A percentile compares a stretch with the other conserved stretches of the same genome.
These are phyloP conservation scores for Saccharomycopsis capsularis DNA, from an alignment of 805 yeast species.

Conservation along the genomic window DNA sequence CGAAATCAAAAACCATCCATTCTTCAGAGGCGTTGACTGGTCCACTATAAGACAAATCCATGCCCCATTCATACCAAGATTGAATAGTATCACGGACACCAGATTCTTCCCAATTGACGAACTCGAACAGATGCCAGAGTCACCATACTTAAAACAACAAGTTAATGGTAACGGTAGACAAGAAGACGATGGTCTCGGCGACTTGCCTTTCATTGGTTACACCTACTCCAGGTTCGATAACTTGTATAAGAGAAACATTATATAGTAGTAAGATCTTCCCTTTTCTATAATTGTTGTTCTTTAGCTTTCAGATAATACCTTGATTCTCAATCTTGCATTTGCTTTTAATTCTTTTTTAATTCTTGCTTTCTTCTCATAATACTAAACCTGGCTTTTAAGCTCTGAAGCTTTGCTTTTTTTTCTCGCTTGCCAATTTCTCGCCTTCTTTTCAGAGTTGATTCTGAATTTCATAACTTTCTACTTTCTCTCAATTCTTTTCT, in stretches of 20 bases:
- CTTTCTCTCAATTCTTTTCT: no score
- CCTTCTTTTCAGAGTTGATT: no score
- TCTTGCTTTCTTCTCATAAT: no score
- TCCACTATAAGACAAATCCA: constrained; percentile 39
- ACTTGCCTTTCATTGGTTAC: constrained; percentile 45
- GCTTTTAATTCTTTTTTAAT: no score
- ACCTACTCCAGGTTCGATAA: constrained; percentile 44
- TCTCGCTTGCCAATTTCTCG: no score
- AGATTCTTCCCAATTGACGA: constrained; percentile 46
- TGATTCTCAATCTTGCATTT: no score
- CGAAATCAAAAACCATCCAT: constrained; percentile 43
- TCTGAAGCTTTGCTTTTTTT: no score
- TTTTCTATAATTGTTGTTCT: no score
- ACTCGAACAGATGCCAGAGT: constrained; percentile 43
- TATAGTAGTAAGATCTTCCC: no score
- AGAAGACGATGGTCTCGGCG: constrained; percentile 35
- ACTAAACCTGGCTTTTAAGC: no score
- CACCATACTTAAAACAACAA: constrained; percentile 28
- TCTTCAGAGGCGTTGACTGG: constrained; percentile 47
- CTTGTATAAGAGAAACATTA: constrained; percentile 35
- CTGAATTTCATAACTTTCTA: no score
- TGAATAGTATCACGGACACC: constrained; percentile 42
- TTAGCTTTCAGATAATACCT: no score
- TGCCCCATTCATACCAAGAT: constrained; percentile 44
- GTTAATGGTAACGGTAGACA: constrained; percentile 15